Evolutionary conservation across 306 rosid genomes (phyloP).

Genomic region (Cicer cuneatum): DNA sequence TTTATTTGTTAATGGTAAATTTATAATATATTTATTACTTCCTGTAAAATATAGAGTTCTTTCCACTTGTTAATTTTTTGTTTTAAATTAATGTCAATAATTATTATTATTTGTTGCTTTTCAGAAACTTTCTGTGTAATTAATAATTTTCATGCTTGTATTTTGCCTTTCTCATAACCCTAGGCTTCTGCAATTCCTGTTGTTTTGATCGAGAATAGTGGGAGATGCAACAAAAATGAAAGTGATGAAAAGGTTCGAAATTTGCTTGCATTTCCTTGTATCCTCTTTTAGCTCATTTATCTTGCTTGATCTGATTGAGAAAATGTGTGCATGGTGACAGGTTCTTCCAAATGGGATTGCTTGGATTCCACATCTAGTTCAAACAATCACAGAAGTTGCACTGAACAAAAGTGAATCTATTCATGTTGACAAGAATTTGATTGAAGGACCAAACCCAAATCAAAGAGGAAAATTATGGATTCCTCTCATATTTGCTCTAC

Average conservation of each 20-base stretch:
- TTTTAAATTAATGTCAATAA: background rate
- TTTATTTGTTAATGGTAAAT: conserved; percentile 1
- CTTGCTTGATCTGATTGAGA: conserved; percentile 24
- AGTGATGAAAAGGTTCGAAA: conserved; percentile 81
- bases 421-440: conserved; percentile 75
- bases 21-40: background rate
- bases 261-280: conserved; percentile 33
- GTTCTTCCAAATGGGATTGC: conserved; percentile 90
- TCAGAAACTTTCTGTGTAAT: background rate
- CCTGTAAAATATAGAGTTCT: background rate
- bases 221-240: conserved; percentile 87
- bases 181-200: conserved; percentile 74
- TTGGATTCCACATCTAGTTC: conserved; percentile 86
- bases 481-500: conserved; percentile 67
- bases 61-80: background rate
- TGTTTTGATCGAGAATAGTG: conserved; percentile 96
- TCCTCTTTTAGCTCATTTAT: conserved; percentile 24
- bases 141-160: conserved; percentile 23
- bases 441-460: conserved; percentile 95
- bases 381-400: conserved; percentile 70
- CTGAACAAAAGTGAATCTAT: conserved; percentile 71
- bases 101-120: background rate
- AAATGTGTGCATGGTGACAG: conserved; percentile 52
- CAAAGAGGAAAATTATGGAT: conserved; percentile 75
- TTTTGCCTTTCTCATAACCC: conserved; percentile 17